phyloP scores from a whole-genome alignment of 1,284 basidiomycete species.

The Puccinia sorghi region DNA sequence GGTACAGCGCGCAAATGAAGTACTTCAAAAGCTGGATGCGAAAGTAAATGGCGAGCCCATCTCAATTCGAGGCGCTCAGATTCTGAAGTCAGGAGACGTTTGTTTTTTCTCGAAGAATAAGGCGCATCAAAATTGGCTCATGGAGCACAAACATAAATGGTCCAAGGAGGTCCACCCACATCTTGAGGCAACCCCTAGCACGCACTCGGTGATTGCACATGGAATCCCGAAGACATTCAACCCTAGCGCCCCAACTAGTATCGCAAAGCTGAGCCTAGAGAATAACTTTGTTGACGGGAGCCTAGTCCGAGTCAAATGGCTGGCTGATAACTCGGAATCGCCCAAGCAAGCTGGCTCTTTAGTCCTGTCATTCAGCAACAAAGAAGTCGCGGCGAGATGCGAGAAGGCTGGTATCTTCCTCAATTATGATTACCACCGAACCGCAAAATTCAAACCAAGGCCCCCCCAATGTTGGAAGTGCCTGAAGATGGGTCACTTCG shows the following conservation, averaged over 20 bases:
- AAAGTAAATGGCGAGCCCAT: background rate
- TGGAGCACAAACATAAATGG: constrained; percentile 2
- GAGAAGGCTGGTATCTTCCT: constrained; percentile 3
- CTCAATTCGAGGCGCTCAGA: background rate
- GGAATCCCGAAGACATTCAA: background rate
- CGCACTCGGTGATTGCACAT: background rate
- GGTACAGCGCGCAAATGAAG: background rate
- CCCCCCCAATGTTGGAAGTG: constrained; percentile 32
- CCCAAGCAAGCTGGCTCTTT: background rate
- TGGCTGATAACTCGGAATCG: background rate
- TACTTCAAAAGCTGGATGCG: background rate
- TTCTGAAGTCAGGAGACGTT: background rate
- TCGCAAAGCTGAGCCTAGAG: background rate
- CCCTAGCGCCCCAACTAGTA: background rate
- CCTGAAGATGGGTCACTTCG: constrained; percentile 13
- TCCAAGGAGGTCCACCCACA: constrained; percentile 8
- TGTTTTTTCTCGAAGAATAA: background rate
- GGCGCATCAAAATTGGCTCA: background rate
- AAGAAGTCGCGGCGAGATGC: background rate
- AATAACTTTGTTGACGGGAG: background rate
- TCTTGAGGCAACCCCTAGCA: background rate
- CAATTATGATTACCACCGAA: constrained; percentile 4
- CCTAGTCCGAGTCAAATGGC: background rate
- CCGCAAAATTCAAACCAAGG: background rate
- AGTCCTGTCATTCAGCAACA: background rate